These are phyloP conservation scores for Chalciporus piperatoides DNA, from an alignment of 1,284 basidiomycete genomes.

Conservation along the genomic window DNA sequence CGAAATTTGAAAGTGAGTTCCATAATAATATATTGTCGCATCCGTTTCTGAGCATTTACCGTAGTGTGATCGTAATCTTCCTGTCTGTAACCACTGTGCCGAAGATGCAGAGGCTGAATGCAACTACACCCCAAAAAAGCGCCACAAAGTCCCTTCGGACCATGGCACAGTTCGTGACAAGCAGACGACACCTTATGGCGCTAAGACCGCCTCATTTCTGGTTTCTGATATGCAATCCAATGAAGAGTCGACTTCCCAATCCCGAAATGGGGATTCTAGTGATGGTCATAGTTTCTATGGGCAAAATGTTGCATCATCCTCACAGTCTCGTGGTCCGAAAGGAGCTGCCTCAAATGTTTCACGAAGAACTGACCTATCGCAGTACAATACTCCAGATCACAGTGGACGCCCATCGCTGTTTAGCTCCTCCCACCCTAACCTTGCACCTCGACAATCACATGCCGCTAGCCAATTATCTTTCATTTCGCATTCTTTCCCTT, in stretches of 20 bases:
- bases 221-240: conserved; percentile 41
- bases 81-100: conserved; percentile 62
- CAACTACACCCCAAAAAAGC: conserved; percentile 66
- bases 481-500: conserved; percentile 33
- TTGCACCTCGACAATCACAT: conserved; percentile 23
- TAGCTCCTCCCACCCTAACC: conserved; percentile 17
- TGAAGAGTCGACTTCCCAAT: conserved; percentile 23
- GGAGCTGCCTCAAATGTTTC: conserved; percentile 27
- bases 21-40: conserved; percentile 2
- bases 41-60: conserved; percentile 4
- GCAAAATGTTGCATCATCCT: conserved; percentile 37
- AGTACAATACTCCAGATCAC: conserved; percentile 27
- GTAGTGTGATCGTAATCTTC: conserved; percentile 66
- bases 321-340: conserved; percentile 20
- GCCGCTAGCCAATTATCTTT: conserved; percentile 32
- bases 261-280: conserved; percentile 25
- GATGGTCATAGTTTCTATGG: conserved; percentile 37
- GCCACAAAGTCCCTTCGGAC: conserved; percentile 53
- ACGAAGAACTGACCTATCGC: conserved; percentile 20
- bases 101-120: conserved; percentile 51
- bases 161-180: conserved; percentile 38
- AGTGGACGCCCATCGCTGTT: conserved; percentile 18
- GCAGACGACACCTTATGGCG: conserved; percentile 39
- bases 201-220: conserved; percentile 50
- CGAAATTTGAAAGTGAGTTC: conserved; percentile 60